Percentiles rank a stretch among this genome's conserved stretches.
Evolutionary conservation across 176 grass and related monocot species (phyloP).

Genomic region (barley (Hordeum vulgare)): DNA sequence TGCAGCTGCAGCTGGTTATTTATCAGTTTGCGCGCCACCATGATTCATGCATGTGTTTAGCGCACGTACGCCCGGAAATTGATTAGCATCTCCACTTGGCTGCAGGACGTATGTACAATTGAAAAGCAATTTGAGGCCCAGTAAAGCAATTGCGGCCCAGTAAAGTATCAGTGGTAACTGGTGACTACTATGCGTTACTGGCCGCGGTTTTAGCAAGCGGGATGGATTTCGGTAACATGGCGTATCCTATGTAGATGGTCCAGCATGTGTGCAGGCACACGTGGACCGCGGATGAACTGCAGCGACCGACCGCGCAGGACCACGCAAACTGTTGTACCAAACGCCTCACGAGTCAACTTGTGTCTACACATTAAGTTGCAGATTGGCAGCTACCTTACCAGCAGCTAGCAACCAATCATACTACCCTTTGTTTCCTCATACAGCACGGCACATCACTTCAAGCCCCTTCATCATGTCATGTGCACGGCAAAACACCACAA

Average conservation of each 20-base stretch:
- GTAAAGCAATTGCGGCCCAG: too few relatives aligned
- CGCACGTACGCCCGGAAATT: background rate
- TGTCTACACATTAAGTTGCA: background rate
- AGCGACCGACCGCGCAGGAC: background rate
- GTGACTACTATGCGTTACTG: background rate
- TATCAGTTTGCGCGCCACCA: background rate
- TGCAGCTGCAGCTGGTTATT: background rate
- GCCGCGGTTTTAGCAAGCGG: background rate
- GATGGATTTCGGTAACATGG: background rate
- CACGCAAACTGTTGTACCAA: background rate
- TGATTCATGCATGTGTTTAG: background rate
- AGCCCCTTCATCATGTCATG: background rate
- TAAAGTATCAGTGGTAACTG: too few relatives aligned
- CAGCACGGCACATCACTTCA: background rate
- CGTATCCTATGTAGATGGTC: background rate
- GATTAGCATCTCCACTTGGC: background rate
- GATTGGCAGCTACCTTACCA: background rate
- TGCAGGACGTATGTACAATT: too few relatives aligned
- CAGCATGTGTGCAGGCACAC: background rate
- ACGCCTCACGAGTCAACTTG: background rate
- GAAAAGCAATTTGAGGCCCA: too few relatives aligned
- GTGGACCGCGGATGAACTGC: background rate
- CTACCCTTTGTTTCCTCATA: background rate
- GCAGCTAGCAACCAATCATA: background rate
- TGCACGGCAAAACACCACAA: background rate